Base-by-base conservation (phyloP, 768 basidiomycete genomes). In the Tulasnella sp. region DNA sequence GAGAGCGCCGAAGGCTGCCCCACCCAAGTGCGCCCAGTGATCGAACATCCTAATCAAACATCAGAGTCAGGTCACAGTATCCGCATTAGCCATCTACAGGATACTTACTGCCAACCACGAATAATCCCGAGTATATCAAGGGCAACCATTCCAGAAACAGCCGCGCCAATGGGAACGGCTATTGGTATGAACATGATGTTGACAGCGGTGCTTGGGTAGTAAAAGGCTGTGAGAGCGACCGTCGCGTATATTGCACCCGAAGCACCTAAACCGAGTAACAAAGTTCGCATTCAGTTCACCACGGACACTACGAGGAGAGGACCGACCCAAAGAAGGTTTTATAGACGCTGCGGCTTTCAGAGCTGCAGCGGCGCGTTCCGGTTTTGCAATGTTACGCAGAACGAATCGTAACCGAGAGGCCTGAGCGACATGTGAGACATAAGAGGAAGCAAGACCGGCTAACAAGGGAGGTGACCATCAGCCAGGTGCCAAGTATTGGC, bases 11-110 rank as follows among this genome's bases (percentile, higher is more conserved):
- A 96, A 96, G 0, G 89, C 87, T 14, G 96, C 96, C 34, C 96
- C 96, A 71, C 94, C 94, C 56, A 97, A 87, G 87, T 97, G 96
- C 8, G 95, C 96, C 85, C 91, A 95, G 83, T 98, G 94, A 83
- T 95, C 93, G 81, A 96, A 91, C 68, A 90, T 83, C 83, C 93
- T 94, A 83, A 36, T 39, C 21, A 21, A 52, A 8, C 39, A 31
- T 72, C 68, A 75, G 58, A 78, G 74, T 76, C 52, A 62, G 56
- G 12, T 79, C 77, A 77, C 78, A 81, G 3, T 16, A 38, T 68
- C 12, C 2, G 19, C 9, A 38, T 27, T 31, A 39, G 39, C 21
- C 27, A 18, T n/a, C 10, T 58, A 75, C 24, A 78, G 44, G 16
- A 34, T 18, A 84, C 92, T 83, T 82, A 95, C 94, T 87, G 90